These are phyloP conservation scores for Collybiopsis luxurians DNA, from an alignment of 768 basidiomycete genomes.

Conservation along the genomic window DNA sequence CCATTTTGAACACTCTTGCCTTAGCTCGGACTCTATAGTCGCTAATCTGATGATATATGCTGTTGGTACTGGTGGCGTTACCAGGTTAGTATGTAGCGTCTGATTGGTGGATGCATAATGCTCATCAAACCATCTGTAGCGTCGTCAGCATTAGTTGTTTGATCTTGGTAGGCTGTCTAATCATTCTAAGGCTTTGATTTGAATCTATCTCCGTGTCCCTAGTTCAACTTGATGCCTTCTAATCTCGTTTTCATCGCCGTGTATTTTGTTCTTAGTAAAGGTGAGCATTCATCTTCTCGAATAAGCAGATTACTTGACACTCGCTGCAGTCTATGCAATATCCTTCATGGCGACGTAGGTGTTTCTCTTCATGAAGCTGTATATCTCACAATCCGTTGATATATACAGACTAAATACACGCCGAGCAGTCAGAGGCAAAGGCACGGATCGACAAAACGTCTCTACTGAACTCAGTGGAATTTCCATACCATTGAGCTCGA, in stretches of 20 bases:
- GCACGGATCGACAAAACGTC: neutral
- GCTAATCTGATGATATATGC: neutral
- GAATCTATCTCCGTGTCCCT: neutral
- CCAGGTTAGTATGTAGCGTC: no score
- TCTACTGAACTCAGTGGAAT: neutral
- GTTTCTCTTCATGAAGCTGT: neutral
- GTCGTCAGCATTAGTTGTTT: neutral
- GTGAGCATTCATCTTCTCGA: neutral
- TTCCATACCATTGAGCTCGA: neutral
- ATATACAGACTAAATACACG: neutral
- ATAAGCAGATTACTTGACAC: neutral
- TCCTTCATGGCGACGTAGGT: conserved; percentile 1
- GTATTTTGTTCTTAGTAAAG: neutral
- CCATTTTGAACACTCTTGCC: no score
- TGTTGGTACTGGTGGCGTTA: neutral
- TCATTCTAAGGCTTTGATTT: neutral
- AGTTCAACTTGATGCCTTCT: neutral
- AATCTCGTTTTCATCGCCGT: neutral
- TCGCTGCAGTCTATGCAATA: neutral
- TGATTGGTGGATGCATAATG: no score
- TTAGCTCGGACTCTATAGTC: neutral
- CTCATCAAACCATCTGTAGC: no score
- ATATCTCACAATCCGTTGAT: neutral
- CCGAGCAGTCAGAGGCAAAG: neutral
- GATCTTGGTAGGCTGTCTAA: neutral